Base-by-base conservation (phyloP, 2,329 filamentous ascomycete genomes). In the Neurospora sp. region DNA sequence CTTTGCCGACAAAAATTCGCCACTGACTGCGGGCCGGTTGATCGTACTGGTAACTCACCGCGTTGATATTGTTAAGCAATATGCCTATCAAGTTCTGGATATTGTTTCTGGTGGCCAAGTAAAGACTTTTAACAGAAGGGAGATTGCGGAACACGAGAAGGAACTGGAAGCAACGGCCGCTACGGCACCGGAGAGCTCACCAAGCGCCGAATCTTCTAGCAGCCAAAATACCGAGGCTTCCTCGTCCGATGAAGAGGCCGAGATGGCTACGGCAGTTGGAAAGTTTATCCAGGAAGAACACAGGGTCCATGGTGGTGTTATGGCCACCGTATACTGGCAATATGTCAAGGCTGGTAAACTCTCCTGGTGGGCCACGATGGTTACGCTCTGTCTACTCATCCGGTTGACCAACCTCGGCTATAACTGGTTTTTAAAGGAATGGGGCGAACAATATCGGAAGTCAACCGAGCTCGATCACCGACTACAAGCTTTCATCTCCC, bases 391-490 rank as follows among this genome's bases (percentile, higher is more conserved):
- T 71, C 79, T 86, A 6, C 52, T 89, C 0, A 92, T 88, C 74
- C 88, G 93, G 6, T 76, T 88, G 12, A 81, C 87, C 19, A 86
- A 89, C 43, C 83, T 96, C 46, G 85, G 84, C 1, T 87, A 92
- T 75, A 89, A 87, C 1, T 95, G 92, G 86, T 94, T 96, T 65
- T 84, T 97, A 69, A 96, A 97, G 77, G 86, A 90, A 36, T 97
- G 93, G 93, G 92, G 92, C 38, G 92, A 96, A 77, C 88, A 88
- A 6, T 95, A 94, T 78, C 81, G 83, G 8, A 78, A 77, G 66
- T 68, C 72, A 68, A 70, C 73, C 66, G 71, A 69, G 38, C 23
- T 46, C 66, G 52, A 66, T 23, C 38, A 67, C 67, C 3, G 28
- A 23, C 3, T 33, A 57, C 39, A 66, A n/a, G 39, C 62, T 4